Base-by-base conservation (phyloP, 2,329 filamentous ascomycete species). In the Lasiodiplodia sp. region DNA sequence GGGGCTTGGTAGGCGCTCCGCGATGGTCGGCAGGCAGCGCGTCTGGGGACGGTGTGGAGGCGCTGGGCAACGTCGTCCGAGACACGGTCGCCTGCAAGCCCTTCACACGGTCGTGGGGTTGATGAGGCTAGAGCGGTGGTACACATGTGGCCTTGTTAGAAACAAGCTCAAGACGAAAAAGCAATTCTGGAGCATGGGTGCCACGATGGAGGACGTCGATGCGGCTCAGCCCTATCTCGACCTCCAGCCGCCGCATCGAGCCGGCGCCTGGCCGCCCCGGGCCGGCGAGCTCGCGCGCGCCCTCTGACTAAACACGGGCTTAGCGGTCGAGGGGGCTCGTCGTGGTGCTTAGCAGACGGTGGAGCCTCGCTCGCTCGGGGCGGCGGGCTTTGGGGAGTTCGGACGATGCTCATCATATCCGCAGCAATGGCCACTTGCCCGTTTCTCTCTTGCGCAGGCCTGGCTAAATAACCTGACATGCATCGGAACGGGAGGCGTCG, bases 101-200 rank as follows among this genome's bases (percentile, higher is more conserved):
- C 58, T 63, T 64, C 28, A 52, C 60, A 47, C 31, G 28, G 47
- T 6, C 44, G 34, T 28, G n/a, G 44, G 23, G 16, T 37, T 23
- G 58, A 34, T 38, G 60, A 64, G 60, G 60, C 60, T 64, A 52
- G 47, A 28, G 47, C 60, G 44, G 60, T 25, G 47, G 60, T 38
- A 11, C 60, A 8, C 28, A 25, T 52, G 58, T 51, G 58, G 40
- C 40, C 44, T 63, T 63, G 58, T 21, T 63, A 44, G 23, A 47
- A 52, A 64, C 60, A 64, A 64, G 60, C 60, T 64, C 60, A 64
- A 64, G 60, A 31, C 53, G 65, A 67, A 67, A 67, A 67, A 67
- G 65, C 65, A 67, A 67, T 49, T 49, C 40, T 37, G 25, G 44
- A 8, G 53, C 65, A 67, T 67, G 65, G 65, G 65, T 67, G 53